Conservation (phyloP, 1,284 basidiomycete genomes). For the Microstroma glucosiphilum region DNA sequence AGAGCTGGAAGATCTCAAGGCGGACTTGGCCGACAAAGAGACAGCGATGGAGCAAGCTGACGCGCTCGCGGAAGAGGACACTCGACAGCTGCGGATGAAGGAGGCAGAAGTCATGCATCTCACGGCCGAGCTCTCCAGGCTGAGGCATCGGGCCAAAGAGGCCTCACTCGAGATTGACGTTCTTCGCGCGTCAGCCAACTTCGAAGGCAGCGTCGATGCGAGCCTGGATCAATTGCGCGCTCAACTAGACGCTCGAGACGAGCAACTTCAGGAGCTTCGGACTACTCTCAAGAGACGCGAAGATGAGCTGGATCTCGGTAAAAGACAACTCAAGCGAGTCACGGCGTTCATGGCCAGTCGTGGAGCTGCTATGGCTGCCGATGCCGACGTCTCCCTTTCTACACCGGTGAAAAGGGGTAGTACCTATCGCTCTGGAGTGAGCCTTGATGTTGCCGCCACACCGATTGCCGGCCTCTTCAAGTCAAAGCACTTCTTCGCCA, state of each 20-base stretch:
- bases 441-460: neutral
- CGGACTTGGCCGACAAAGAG: neutral
- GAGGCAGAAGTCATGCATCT: neutral
- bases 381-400: neutral
- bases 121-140: neutral
- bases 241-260: neutral
- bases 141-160: neutral
- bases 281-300: conserved; percentile 2
- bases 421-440: neutral
- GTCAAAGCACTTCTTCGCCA: conserved; percentile 6
- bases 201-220: neutral
- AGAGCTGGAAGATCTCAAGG: neutral
- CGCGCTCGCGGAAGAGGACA: conserved; percentile 1
- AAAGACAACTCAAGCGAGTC: conserved; percentile 8
- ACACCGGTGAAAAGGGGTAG: neutral
- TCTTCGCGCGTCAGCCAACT: conserved; percentile 1
- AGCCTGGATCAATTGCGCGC: neutral
- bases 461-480: conserved; percentile 2
- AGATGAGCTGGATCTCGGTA: conserved; percentile 9
- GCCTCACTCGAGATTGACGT: conserved; percentile 3
- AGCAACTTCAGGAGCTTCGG: neutral
- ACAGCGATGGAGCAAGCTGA: conserved; percentile 2
- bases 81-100: conserved; percentile 1
- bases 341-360: conserved; percentile 1
- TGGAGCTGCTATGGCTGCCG: neutral